These are phyloP conservation scores for Ustilago sp. DNA, from an alignment of 1,284 basidiomycete species.

Conservation along the genomic window DNA sequence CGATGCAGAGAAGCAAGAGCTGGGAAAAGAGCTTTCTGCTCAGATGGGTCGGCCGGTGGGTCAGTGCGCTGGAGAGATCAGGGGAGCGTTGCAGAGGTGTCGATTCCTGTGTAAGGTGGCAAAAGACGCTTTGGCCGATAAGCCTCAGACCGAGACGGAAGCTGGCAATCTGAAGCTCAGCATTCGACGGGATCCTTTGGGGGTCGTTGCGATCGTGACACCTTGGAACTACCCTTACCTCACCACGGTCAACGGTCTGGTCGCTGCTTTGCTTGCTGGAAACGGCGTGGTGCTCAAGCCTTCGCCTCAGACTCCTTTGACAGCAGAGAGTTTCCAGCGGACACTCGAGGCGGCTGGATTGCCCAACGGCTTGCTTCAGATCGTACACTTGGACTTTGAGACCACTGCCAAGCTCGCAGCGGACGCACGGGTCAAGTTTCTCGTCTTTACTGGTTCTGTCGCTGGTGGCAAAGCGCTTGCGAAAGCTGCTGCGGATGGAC, in stretches of 20 bases:
- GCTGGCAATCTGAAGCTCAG: constrained; percentile 83
- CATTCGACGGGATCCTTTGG: constrained; percentile 84
- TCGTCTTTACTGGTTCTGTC: constrained; percentile 90
- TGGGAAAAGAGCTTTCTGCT: constrained; percentile 80
- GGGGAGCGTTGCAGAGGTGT: constrained; percentile 83
- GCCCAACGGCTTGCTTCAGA: constrained; percentile 80
- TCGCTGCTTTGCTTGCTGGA: constrained; percentile 73
- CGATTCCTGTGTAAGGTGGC: constrained; percentile 88
- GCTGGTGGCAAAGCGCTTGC: constrained; percentile 77
- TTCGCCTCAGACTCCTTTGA: constrained; percentile 90
- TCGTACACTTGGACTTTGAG: constrained; percentile 81
- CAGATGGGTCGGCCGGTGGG: constrained; percentile 88
- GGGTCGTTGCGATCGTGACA: constrained; percentile 86
- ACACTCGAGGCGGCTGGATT: constrained; percentile 81
- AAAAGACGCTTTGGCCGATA: constrained; percentile 79
- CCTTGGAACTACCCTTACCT: constrained; percentile 83
- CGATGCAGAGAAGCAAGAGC: constrained; percentile 77
- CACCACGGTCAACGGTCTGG: constrained; percentile 80
- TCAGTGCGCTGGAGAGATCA: constrained; percentile 82
- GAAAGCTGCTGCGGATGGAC: constrained; percentile 73
- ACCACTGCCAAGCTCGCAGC: constrained; percentile 76
- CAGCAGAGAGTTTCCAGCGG: constrained; percentile 81
- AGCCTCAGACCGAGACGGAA: constrained; percentile 80
- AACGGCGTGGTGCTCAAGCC: constrained; percentile 92
- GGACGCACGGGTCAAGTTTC: constrained; percentile 80